Base-by-base conservation (phyloP, 306 rosid species). In the Canavalia gladiata region DNA sequence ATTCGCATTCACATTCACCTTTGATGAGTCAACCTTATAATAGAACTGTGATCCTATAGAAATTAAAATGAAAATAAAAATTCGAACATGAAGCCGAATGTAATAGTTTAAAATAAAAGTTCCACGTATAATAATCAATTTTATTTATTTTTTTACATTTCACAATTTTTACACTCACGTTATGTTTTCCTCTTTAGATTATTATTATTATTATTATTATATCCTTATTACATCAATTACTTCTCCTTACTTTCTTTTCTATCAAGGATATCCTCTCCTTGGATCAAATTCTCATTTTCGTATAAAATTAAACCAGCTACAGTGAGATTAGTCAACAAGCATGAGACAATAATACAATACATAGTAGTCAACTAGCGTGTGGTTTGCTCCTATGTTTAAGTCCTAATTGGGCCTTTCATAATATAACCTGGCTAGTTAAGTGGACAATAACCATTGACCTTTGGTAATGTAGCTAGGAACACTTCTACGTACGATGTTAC, bases 371-470 rank as follows among this genome's bases (percentile, higher is more conserved):
- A 83, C 56, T 42, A 47, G 68, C 79, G 33, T 49, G 52, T 67
- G 37, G 11, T 42, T 47, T 68, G 10, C 56, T 73, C 55, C 28
- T 12, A 9, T 29, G 59, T 49, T 59, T 28, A 51, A 78, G 56
- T 63, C 70, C 74, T 67, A 64, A 47, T 68, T 72, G 65, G 51
- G 42, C 72, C 46, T 5, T 57, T 31, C 13, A 29, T 11, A 2
- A 39, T 41, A 18, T 62, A 54, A 76, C 25, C 25, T 18, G 25
- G 34, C 72, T 25, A 37, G 4, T 12, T 13, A 1, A 58, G 68
- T 68, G 52, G 74, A 77, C 42, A 68, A 5, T 49, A 35, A 72
- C 43, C 71, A 25, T 82, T 78, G 84, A 55, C 88, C 52, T 50
- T 31, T 55, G 60, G 41, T 35, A 42, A 9, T 64, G 68, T 54